Evolutionary conservation across 345 rosid species (phyloP).

Genomic region (Salix dunnii): DNA sequence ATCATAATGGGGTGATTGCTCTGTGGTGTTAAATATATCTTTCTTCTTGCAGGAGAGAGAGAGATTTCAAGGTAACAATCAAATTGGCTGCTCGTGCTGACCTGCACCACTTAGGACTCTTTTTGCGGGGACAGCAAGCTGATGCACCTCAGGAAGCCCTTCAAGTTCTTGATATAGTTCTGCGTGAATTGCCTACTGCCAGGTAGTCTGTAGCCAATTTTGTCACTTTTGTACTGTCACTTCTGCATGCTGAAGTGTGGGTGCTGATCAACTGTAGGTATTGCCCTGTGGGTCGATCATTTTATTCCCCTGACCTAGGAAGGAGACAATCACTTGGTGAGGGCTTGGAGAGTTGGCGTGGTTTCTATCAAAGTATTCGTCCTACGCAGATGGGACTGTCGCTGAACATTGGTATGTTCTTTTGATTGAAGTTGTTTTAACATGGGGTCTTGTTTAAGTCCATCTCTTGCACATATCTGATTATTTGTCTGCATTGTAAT

Average conservation of each 20-base stretch:
- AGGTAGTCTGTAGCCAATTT: conserved; percentile 6
- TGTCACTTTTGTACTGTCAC: no score
- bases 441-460: background rate
- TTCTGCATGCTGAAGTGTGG: background rate
- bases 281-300: conserved; percentile 85
- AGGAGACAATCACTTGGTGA: conserved; percentile 79
- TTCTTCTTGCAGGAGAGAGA: conserved; percentile 51
- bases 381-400: conserved; percentile 96
- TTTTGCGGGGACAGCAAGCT: conserved; percentile 80
- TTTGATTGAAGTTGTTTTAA: background rate
- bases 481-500: background rate
- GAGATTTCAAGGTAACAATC: conserved; percentile 68
- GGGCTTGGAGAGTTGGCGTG: conserved; percentile 97
- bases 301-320: conserved; percentile 82
- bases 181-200: conserved; percentile 81
- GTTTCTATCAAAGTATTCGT: conserved; percentile 94
- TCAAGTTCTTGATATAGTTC: conserved; percentile 95
- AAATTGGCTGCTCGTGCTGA: conserved; percentile 91
- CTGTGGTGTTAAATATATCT: background rate
- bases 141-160: conserved; percentile 99
- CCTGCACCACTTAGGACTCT: conserved; percentile 76
- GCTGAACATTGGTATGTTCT: conserved; percentile 61
- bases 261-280: conserved; percentile 40
- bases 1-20: background rate
- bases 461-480: background rate